phyloP scores from a whole-genome alignment of 495 filamentous ascomycete species.

The Penicillium daleae region DNA sequence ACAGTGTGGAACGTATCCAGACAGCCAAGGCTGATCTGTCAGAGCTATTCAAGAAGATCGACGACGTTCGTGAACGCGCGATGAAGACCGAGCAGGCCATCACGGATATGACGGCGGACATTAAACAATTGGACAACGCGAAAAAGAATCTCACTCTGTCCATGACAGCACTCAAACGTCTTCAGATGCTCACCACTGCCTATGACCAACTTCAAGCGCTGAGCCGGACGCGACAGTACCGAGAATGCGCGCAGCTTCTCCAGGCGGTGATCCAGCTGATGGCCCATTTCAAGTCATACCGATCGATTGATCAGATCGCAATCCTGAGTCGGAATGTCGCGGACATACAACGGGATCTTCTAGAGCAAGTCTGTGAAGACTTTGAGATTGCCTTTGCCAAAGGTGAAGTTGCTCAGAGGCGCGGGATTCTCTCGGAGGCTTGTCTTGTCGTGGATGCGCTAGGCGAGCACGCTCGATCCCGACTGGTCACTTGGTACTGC shows the following conservation, averaged over 20 bases:
- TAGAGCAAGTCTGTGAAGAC: conserved; percentile 98
- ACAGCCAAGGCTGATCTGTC: conserved; percentile 86
- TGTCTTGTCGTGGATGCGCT: conserved; percentile 95
- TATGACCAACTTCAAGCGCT: conserved; percentile 92
- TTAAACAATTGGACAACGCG: conserved; percentile 94
- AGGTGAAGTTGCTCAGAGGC: conserved; percentile 73
- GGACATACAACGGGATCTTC: conserved; percentile 88
- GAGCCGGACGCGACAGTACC: conserved; percentile 85
- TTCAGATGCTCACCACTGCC: conserved; percentile 98
- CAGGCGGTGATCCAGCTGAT: conserved; percentile 97
- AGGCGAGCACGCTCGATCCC: conserved; percentile 81
- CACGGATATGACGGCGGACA: conserved; percentile 98
- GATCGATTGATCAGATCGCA: conserved; percentile 97
- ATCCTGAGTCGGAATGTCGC: conserved; percentile 90
- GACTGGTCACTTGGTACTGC: conserved; percentile 94
- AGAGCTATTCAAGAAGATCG: conserved; percentile 92
- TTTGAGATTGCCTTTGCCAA: conserved; percentile 96
- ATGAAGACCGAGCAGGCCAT: conserved; percentile 93
- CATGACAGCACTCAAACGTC: conserved; percentile 95
- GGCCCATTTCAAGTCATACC: conserved; percentile 97
- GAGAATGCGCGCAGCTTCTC: conserved; percentile 92
- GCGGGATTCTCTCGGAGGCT: conserved; percentile 76
- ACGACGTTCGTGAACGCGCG: conserved; percentile 87
- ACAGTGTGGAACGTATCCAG: conserved; percentile 87
- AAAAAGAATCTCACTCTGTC: conserved; percentile 95